These are phyloP conservation scores for Maudiozyma barnettii DNA, from an alignment of 805 yeast genomes.

Conservation along the genomic window DNA sequence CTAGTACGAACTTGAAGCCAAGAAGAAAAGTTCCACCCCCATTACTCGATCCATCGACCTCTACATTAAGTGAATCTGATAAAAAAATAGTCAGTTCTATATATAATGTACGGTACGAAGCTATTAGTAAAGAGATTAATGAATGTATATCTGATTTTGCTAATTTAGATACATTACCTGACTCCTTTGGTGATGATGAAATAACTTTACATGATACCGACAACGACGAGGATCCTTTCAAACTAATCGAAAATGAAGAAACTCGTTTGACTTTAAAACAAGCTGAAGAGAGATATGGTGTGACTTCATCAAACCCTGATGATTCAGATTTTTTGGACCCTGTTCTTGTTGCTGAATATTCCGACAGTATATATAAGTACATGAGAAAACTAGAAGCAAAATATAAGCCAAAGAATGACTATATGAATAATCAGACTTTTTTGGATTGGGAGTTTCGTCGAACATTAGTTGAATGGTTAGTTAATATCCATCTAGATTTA, in stretches of 20 bases:
- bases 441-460: constrained; percentile 81
- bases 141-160: not conserved
- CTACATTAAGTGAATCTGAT: not conserved
- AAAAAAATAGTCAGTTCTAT: not conserved
- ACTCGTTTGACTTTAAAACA: not conserved
- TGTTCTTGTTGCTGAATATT: constrained; percentile 74
- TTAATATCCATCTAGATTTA: constrained; percentile 78
- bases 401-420: constrained; percentile 63
- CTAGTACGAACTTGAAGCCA: not conserved
- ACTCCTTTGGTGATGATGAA: not conserved
- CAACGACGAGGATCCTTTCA: not conserved
- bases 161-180: not conserved
- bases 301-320: constrained; percentile 34
- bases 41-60: not conserved
- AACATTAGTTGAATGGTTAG: constrained; percentile 83
- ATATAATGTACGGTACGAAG: not conserved
- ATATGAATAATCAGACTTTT: constrained; percentile 76
- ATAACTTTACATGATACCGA: not conserved
- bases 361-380: constrained; percentile 66
- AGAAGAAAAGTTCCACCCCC: not conserved
- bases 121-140: not conserved
- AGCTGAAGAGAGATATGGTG: constrained; percentile 1
- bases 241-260: not conserved
- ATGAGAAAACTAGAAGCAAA: constrained; percentile 60
- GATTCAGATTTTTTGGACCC: constrained; percentile 74